A percentile compares a stretch with the other conserved stretches of the same genome.
phyloP scores from a whole-genome alignment of 2,329 filamentous ascomycete species.

The Zopfia rhizophila region DNA sequence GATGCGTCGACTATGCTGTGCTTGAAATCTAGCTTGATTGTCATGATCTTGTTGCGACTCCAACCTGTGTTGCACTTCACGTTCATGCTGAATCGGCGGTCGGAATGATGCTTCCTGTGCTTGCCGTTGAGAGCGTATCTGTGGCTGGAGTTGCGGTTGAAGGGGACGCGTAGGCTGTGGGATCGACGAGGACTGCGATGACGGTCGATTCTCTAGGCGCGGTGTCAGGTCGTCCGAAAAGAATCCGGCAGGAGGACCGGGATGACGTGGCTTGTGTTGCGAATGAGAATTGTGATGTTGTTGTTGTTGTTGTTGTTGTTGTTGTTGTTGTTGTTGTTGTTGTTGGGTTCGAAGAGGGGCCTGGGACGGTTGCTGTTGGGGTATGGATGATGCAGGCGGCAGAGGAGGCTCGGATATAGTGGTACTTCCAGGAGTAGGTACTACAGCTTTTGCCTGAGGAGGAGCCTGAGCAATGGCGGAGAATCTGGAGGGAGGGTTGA shows the following conservation, averaged over 20 bases:
- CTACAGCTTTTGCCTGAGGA: conserved; percentile 38
- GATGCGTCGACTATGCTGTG: conserved; percentile 40
- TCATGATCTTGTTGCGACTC: conserved; percentile 46
- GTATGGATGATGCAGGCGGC: conserved; percentile 37
- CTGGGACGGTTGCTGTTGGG: conserved; percentile 45
- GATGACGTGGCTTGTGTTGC: conserved; percentile 41
- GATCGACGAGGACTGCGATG: conserved; percentile 38
- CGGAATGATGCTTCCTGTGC: conserved; percentile 39
- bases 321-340: conserved; percentile 38
- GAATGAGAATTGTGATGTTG: conserved; percentile 39
- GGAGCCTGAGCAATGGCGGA: conserved; percentile 46
- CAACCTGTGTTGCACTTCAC: conserved; percentile 32
- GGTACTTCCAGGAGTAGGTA: conserved; percentile 32
- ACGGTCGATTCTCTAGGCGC: conserved; percentile 40
- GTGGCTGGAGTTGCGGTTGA: conserved; percentile 40
- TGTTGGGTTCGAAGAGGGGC: conserved; percentile 33
- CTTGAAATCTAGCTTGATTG: conserved; percentile 34
- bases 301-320: conserved; percentile 37
- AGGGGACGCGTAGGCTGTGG: conserved; percentile 33
- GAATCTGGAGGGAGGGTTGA: conserved; percentile 37
- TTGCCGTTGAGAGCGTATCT: conserved; percentile 40
- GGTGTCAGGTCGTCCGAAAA: conserved; percentile 47
- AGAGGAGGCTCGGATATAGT: conserved; percentile 39
- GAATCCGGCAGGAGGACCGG: conserved; percentile 46
- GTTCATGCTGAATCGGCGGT: conserved; percentile 33